phyloP scores from a whole-genome alignment of 164 flowering plant species.

The Tinospora cordifolia region DNA sequence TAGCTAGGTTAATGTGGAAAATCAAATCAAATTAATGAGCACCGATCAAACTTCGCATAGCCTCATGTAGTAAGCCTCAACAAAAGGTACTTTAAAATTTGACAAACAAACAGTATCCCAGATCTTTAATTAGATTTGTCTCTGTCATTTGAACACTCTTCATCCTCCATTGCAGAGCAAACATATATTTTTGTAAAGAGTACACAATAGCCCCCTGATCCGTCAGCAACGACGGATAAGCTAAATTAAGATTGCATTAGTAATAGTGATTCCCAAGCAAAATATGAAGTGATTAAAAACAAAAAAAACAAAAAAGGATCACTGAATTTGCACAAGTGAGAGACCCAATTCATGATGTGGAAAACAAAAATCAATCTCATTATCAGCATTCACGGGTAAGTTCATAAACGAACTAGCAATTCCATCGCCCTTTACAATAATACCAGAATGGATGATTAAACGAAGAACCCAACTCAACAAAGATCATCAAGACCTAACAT shows the following conservation, averaged over 20 bases:
- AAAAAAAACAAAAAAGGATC: no score
- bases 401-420: background rate
- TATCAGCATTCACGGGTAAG: background rate
- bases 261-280: background rate
- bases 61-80: no score
- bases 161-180: background rate
- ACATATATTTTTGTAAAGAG: background rate
- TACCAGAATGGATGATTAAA: background rate
- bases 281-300: no score
- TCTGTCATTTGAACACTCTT: background rate
- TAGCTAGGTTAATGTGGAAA: no score
- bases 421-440: background rate
- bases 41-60: no score
- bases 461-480: background rate
- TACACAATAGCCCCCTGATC: background rate
- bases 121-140: background rate
- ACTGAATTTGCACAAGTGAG: no score
- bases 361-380: no score
- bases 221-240: background rate
- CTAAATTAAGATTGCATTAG: background rate
- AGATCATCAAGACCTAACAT: background rate
- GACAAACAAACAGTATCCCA: no score
- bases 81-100: no score
- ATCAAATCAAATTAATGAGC: no score
- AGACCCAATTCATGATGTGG: no score